Evolutionary conservation across 2,329 filamentous ascomycete species (phyloP).

Genomic region (Aspergillus fumigatus): DNA sequence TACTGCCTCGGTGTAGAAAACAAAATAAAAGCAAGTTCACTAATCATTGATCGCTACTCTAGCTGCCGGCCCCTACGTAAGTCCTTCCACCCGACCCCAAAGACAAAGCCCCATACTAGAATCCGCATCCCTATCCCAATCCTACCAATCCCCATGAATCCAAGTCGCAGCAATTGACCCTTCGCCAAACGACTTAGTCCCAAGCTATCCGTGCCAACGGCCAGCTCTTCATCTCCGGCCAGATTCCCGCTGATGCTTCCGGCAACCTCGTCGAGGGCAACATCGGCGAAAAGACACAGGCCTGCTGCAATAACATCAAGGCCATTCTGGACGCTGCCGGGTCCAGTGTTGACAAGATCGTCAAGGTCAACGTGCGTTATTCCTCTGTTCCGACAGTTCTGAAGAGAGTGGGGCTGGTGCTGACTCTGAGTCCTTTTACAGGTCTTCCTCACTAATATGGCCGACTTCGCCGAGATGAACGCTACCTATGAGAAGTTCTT

Average conservation of each 20-base stretch:
- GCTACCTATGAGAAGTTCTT: conserved; percentile 68
- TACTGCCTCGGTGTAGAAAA: not conserved
- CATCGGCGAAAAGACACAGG: conserved; percentile 65
- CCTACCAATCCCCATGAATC: not conserved
- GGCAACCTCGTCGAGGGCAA: conserved; percentile 59
- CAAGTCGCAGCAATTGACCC: not conserved
- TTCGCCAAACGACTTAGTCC: conserved; percentile 29
- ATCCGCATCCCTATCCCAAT: not conserved
- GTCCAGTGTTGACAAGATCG: conserved; percentile 70
- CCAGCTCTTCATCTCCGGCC: conserved; percentile 67
- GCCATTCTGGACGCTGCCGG: conserved; percentile 79
- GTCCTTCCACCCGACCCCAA: conserved; percentile 12
- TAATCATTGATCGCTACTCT: conserved; percentile 4
- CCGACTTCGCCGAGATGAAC: conserved; percentile 78
- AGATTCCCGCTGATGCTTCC: conserved; percentile 66
- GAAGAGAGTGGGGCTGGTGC: not conserved
- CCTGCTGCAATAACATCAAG: conserved; percentile 73
- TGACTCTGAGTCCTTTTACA: conserved; percentile 9
- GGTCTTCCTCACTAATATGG: conserved; percentile 91
- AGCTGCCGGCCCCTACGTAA: conserved; percentile 44
- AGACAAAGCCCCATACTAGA: not conserved
- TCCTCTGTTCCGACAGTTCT: not conserved
- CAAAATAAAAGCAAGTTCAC: not conserved
- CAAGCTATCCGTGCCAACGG: conserved; percentile 64
- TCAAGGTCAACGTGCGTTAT: conserved; percentile 67